phyloP scores from a whole-genome alignment of 1,284 basidiomycete species.

The Hypsizygus ulmarius region DNA sequence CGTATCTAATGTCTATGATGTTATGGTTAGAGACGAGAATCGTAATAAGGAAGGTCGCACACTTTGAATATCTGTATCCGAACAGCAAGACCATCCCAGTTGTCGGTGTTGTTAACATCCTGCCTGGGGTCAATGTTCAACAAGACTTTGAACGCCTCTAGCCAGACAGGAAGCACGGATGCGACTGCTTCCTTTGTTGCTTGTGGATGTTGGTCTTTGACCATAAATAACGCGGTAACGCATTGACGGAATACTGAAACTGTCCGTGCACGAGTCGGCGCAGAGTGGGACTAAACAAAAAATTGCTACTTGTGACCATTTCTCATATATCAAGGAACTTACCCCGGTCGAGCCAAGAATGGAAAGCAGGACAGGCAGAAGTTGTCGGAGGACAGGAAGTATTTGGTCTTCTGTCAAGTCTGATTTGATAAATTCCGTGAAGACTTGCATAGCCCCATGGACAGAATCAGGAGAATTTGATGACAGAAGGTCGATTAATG shows the following conservation, averaged over 20 bases:
- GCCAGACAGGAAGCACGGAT: constrained; percentile 84
- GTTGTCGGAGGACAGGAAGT: constrained; percentile 78
- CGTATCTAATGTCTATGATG: constrained; percentile 63
- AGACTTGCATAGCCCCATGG: constrained; percentile 93
- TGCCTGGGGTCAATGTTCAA: constrained; percentile 62
- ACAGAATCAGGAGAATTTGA: constrained; percentile 71
- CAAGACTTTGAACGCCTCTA: constrained; percentile 80
- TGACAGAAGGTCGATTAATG: constrained; percentile 73
- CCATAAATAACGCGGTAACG: constrained; percentile 87
- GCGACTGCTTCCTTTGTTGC: constrained; percentile 82
- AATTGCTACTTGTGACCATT: constrained; percentile 10
- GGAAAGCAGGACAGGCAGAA: constrained; percentile 82
- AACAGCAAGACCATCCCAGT: constrained; percentile 79
- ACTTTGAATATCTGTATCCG: constrained; percentile 82
- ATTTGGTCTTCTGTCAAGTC: constrained; percentile 93
- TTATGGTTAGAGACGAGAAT: constrained; percentile 2
- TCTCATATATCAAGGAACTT: constrained; percentile 16
- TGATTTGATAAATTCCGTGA: constrained; percentile 88
- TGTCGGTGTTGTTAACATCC: constrained; percentile 55
- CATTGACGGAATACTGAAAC: constrained; percentile 91
- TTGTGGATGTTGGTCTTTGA: constrained; percentile 88
- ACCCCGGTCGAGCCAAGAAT: constrained; percentile 79
- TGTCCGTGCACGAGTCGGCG: constrained; percentile 79
- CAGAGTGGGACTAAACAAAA: constrained; percentile 57
- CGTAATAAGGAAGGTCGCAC: constrained; percentile 16